Evolutionary conservation across 495 filamentous ascomycete species (phyloP), one percentile per base, ranked within the genome.

Genomic region (Neurospora sublineolata): DNA sequence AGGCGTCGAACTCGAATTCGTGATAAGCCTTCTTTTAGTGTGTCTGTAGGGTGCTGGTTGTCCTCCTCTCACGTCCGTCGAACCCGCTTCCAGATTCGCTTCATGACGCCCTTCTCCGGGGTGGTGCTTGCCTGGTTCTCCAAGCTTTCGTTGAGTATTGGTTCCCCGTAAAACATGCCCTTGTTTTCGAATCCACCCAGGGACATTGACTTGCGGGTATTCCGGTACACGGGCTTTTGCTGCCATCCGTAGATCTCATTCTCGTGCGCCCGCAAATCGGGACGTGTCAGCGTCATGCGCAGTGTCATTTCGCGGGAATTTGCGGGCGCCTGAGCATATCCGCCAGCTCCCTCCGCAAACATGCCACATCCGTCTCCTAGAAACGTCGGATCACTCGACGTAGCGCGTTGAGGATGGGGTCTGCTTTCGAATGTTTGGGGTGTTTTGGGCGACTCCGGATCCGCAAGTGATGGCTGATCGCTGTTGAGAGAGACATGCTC

Each of bases 261-360:
- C 77, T 90, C 92, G 71, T 88, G 83, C 2, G 87, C 88, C 52
- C 92, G 88, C 69, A 97, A 85, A 77, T 97, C 94, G 0, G 94
- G 93, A 68, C 93, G 86, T 27, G 94, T 97, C 68, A 97, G 86
- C 7, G 94, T 97, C 93, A 97, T 96, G 40, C 92, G 91, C 58
- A 97, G 81, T 16, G 94, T 97, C 94, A 97, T 97, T 80, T 97
- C 94, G 20, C 94, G 89, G 44, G 86, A 90, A 64, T 86, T 86
- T 36, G 85, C 83, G 40, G 85, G 80, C 11, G 82, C 82, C 71
- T 89, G 88, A n/a, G 84, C 81, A 76, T 87, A 89, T 60, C 76
- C 72, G 4, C 73, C 72, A 33, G 52, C 27, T 12, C 68, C 33
- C 64, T 84, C 80, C 27, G 80, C 72, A 23, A 76, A 73, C 68